Percentiles rank a stretch among this genome's conserved stretches.
These are phyloP conservation scores for Leccinum subgranulosum DNA, from an alignment of 768 basidiomycete genomes.

Conservation along the genomic window DNA sequence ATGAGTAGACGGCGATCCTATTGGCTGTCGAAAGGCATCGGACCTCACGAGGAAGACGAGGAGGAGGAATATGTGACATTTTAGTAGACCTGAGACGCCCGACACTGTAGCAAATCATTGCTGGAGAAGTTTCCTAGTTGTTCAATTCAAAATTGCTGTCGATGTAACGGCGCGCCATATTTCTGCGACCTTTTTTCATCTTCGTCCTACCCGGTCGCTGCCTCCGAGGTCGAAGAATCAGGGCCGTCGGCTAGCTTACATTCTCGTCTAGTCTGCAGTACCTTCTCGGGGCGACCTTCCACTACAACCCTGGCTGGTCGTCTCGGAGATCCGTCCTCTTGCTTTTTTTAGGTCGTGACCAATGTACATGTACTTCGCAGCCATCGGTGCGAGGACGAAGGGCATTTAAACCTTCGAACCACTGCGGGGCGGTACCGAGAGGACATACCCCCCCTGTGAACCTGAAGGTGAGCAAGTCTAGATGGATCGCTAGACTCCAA, in stretches of 20 bases:
- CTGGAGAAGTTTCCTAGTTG: background rate
- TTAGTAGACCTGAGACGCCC: conserved; percentile 1
- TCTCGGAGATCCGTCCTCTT: conserved; percentile 9
- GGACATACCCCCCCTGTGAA: conserved; percentile 38
- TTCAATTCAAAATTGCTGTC: background rate
- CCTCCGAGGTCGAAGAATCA: conserved; percentile 8
- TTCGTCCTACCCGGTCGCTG: background rate
- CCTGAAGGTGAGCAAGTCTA: conserved; percentile 29
- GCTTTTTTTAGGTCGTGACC: conserved; percentile 5
- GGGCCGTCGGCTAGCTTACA: conserved; percentile 1
- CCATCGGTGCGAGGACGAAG: background rate
- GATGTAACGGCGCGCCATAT: background rate
- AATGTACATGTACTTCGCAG: conserved; percentile 20
- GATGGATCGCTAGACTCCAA: no score
- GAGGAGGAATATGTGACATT: conserved; percentile 3
- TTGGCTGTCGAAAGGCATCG: conserved; percentile 57
- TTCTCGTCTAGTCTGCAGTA: conserved; percentile 5
- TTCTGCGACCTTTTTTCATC: conserved; percentile 1
- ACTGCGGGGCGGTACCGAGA: conserved; percentile 26
- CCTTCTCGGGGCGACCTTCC: conserved; percentile 1
- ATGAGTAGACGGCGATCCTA: conserved; percentile 40
- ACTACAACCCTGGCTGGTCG: conserved; percentile 23
- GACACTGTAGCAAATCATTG: background rate
- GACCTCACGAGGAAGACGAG: conserved; percentile 24
- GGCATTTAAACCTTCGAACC: conserved; percentile 16